Evolutionary conservation across 441 rosid species (phyloP).

Genomic region (Pelargonium myrrhifolium): DNA sequence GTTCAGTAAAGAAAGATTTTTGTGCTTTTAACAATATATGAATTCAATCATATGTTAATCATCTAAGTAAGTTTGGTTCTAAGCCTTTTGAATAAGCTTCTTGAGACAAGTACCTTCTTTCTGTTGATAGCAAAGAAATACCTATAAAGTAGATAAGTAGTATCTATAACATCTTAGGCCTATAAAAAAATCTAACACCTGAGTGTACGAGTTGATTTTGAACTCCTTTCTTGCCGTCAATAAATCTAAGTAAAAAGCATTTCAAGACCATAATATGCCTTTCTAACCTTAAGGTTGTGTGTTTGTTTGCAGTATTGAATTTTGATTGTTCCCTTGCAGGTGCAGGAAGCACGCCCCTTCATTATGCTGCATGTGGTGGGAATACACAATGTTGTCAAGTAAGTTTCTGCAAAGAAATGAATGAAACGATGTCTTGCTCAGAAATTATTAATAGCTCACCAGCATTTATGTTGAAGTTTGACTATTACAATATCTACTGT

Average conservation of each 20-base stretch:
- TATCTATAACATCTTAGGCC: not conserved
- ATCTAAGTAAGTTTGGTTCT: not conserved
- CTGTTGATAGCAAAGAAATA: not conserved
- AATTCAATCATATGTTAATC: not conserved
- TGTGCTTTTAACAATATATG: not conserved
- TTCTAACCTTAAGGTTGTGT: not conserved
- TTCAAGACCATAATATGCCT: not conserved
- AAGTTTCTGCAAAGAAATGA: conserved; percentile 19
- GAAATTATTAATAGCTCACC: not conserved
- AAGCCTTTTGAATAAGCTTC: not conserved
- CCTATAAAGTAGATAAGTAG: not conserved
- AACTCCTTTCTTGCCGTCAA: not conserved
- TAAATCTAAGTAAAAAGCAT: not conserved
- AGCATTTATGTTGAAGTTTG: conserved; percentile 12
- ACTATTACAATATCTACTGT: conserved; percentile 15
- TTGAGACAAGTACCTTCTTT: not conserved
- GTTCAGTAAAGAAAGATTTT: not conserved
- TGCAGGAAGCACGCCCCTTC: conserved; percentile 96
- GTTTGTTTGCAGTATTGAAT: not conserved
- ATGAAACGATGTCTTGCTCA: not conserved
- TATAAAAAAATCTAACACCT: not conserved
- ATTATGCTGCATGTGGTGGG: conserved; percentile 96
- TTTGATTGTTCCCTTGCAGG: conserved; percentile 36
- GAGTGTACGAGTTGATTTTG: not conserved
- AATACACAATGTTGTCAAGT: conserved; percentile 92